A percentile compares a stretch with the other conserved stretches of the same genome.
Conservation (phyloP, 306 rosid species). For the Vigna reflexopilosa region DNA sequence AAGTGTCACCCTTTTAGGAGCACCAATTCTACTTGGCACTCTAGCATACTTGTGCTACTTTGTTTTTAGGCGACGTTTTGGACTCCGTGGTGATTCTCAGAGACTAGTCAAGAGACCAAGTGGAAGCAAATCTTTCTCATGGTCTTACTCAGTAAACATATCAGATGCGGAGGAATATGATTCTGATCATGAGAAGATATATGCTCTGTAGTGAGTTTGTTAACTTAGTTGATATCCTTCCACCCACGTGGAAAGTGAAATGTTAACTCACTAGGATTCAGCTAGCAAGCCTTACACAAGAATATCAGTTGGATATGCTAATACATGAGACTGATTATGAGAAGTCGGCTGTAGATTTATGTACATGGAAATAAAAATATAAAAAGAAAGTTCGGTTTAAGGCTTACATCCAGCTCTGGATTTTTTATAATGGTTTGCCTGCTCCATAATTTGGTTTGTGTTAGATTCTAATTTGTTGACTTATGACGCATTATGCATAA, state of each 20-base stretch:
- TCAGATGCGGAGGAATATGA: conserved; percentile 73
- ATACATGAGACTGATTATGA: background rate
- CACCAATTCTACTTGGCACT: conserved; percentile 75
- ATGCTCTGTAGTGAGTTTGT: conserved; percentile 57
- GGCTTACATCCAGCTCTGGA: conserved; percentile 3
- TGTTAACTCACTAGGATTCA: conserved; percentile 24
- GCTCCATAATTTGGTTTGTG: background rate
- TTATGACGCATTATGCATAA: background rate
- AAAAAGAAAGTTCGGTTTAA: background rate
- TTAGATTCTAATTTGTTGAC: background rate
- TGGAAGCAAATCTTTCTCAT: conserved; percentile 86
- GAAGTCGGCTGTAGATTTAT: conserved; percentile 33
- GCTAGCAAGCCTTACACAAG: conserved; percentile 4
- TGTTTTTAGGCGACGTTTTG: conserved; percentile 72
- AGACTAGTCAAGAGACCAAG: conserved; percentile 72
- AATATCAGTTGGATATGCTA: conserved; percentile 17
- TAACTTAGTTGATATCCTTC: background rate
- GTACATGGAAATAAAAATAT: conserved; percentile 35
- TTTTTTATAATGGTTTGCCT: background rate
- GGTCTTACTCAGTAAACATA: conserved; percentile 82
- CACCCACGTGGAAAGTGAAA: conserved; percentile 10
- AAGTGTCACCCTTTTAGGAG: conserved; percentile 73
- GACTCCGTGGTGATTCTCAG: conserved; percentile 69
- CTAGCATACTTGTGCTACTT: conserved; percentile 87
- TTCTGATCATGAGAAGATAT: conserved; percentile 75